Evolutionary conservation across 1,284 basidiomycete species (phyloP).

Genomic region (Vanrija humicola): DNA sequence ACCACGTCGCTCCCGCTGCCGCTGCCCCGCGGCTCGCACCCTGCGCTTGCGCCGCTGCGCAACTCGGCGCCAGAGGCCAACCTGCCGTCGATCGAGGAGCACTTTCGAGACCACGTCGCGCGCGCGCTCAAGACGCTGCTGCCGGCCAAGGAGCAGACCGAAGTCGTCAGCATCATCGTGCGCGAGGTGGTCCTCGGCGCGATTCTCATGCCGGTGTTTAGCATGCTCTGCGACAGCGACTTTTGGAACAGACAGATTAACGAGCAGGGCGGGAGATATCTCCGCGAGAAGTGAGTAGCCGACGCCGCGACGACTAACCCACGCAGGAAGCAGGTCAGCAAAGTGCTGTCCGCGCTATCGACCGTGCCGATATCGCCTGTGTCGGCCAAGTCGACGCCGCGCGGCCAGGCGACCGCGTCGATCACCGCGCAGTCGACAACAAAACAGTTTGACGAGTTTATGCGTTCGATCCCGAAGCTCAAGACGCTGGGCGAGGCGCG

Average conservation of each 20-base stretch:
- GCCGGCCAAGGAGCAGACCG: conserved; percentile 71
- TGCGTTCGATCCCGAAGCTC: conserved; percentile 74
- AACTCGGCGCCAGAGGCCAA: conserved; percentile 64
- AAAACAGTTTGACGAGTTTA: conserved; percentile 82
- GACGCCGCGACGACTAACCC: not conserved
- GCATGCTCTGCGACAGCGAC: conserved; percentile 89
- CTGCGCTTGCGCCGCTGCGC: conserved; percentile 77
- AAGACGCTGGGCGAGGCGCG: conserved; percentile 81
- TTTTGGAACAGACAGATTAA: conserved; percentile 94
- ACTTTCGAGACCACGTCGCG: conserved; percentile 69
- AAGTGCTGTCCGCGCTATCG: conserved; percentile 53
- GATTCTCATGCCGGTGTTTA: conserved; percentile 79
- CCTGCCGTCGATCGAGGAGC: conserved; percentile 84
- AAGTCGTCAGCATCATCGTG: conserved; percentile 65
- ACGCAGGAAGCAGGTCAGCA: conserved; percentile 51
- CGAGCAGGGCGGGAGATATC: conserved; percentile 52
- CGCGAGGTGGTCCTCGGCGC: conserved; percentile 79
- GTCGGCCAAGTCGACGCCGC: not conserved
- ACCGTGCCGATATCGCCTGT: conserved; percentile 27
- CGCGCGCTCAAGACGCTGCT: conserved; percentile 66
- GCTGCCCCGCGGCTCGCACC: conserved; percentile 54
- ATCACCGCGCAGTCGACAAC: conserved; percentile 41
- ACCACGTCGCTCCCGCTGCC: conserved; percentile 40
- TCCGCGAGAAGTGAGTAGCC: conserved; percentile 37
- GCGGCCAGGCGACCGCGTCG: conserved; percentile 13